phyloP scores from a whole-genome alignment of 352 stramenopile genomes.

The Achlya hypogyna region DNA sequence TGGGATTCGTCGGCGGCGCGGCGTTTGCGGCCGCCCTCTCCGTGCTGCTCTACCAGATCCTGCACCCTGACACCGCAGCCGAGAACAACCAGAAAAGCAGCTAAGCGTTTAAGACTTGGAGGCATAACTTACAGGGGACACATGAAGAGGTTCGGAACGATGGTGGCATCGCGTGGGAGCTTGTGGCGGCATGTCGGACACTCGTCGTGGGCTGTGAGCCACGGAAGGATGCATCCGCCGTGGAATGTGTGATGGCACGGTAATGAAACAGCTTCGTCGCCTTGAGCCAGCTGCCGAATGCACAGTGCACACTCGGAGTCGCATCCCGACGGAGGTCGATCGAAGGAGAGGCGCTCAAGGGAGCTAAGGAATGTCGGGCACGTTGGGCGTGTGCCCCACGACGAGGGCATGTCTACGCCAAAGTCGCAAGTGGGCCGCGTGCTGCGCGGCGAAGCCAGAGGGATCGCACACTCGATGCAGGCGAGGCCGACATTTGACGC shows the following conservation, averaged over 20 bases:
- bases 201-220: not conserved
- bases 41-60: not conserved
- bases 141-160: not conserved
- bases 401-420: not conserved
- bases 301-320: not conserved
- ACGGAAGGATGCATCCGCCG: not conserved
- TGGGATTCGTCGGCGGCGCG: not conserved
- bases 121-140: too few relatives aligned
- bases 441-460: not conserved
- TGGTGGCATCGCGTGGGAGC: not conserved
- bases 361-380: not conserved
- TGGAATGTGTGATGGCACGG: not conserved
- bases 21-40: not conserved
- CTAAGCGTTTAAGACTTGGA: not conserved
- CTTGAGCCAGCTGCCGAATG: not conserved
- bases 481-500: not conserved
- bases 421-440: not conserved
- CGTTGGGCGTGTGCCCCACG: not conserved
- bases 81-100: constrained; percentile 4
- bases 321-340: not conserved
- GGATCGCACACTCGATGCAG: not conserved
- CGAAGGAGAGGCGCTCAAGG: not conserved
- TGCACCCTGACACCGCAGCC: too few relatives aligned
- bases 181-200: not conserved
- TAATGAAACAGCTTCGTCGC: not conserved